phyloP scores from a whole-genome alignment of 257 asterid genomes.

The Capsicum rhomboideum region DNA sequence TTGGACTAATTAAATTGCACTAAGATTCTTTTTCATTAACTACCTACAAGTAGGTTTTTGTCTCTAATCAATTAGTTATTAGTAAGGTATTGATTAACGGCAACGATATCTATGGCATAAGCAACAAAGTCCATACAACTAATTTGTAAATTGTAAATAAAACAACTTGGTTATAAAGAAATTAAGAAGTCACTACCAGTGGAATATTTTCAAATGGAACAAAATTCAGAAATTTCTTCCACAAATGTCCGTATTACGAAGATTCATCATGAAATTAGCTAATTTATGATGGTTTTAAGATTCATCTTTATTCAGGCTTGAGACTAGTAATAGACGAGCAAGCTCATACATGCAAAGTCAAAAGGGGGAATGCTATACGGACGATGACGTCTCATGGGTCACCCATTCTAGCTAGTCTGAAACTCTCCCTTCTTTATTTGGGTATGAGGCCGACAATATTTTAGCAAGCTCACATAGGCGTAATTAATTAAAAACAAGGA shows the following conservation, averaged over 20 bases:
- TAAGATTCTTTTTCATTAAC: not conserved
- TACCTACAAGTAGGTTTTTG: not conserved
- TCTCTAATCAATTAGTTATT: not conserved
- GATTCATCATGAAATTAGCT: not conserved
- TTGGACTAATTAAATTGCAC: not conserved
- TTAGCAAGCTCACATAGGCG: no score
- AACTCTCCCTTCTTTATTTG: no score
- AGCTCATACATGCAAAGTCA: no score
- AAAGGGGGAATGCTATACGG: not conserved
- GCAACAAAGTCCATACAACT: not conserved
- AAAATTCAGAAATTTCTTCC: not conserved
- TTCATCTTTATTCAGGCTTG: not conserved
- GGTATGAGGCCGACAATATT: no score
- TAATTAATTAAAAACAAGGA: no score
- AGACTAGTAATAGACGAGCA: not conserved
- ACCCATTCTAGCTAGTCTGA: not conserved
- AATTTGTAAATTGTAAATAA: not conserved
- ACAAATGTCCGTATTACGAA: not conserved
- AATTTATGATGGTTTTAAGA: not conserved
- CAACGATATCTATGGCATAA: not conserved
- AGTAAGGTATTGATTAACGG: not conserved
- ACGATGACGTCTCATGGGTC: not conserved
- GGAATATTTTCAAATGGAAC: not conserved
- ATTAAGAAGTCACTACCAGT: not conserved
- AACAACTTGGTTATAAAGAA: not conserved